Evolutionary conservation across 148 eudicot species (phyloP).

Genomic region (Pharnaceum exiguum): DNA sequence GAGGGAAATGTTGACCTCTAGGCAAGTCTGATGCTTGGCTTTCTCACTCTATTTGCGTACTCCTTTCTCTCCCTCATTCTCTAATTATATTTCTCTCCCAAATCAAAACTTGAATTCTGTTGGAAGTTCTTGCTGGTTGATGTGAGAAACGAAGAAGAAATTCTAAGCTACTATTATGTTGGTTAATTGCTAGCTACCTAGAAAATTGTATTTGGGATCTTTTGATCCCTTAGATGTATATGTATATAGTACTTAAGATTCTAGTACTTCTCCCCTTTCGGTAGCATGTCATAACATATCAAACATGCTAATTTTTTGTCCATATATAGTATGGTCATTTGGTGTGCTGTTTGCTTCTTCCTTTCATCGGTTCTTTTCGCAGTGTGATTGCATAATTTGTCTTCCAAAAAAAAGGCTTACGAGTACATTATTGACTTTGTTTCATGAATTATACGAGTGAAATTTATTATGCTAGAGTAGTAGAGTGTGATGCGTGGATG

Average conservation of each 20-base stretch:
- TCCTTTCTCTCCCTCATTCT: not conserved
- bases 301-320: not conserved
- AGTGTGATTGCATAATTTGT: too few relatives aligned
- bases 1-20: slow-evolving; percentile 32
- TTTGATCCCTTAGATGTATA: not conserved
- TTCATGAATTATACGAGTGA: too few relatives aligned
- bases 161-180: too few relatives aligned
- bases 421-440: too few relatives aligned
- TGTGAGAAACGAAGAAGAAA: slow-evolving; percentile 19
- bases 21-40: slow-evolving; percentile 43
- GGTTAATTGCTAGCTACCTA: too few relatives aligned
- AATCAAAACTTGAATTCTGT: not conserved
- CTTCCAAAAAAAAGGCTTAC: too few relatives aligned
- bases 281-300: not conserved
- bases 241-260: too few relatives aligned
- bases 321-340: not conserved
- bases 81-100: not conserved
- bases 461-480: too few relatives aligned
- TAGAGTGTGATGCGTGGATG: too few relatives aligned
- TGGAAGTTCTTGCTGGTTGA: slow-evolving; percentile 6
- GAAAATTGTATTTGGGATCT: slow-evolving; percentile 7
- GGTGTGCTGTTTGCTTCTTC: not conserved
- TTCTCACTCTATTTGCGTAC: slow-evolving; percentile 7
- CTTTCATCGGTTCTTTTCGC: not conserved
- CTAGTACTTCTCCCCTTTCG: not conserved